Percentiles rank a stretch among this genome's conserved stretches.
Conservation (phyloP, 306 rosid genomes). For the Abrus precatorius region DNA sequence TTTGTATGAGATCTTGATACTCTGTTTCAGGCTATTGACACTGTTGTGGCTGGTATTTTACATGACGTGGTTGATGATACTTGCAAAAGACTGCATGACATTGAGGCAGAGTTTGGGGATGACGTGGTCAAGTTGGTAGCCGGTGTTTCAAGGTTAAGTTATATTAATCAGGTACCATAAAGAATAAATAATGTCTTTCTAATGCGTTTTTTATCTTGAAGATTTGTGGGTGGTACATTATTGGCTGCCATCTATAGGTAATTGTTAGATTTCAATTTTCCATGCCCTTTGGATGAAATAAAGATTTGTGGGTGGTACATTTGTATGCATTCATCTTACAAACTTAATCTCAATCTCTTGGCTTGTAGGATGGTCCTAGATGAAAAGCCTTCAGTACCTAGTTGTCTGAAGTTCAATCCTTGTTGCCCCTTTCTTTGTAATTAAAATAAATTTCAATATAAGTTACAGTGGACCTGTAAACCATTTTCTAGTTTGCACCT, state of each 20-base stretch:
- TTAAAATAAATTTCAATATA: background rate
- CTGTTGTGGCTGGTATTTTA: constrained; percentile 95
- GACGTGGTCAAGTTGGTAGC: constrained; percentile 90
- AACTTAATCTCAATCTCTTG: constrained; percentile 15
- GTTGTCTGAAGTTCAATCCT: constrained; percentile 8
- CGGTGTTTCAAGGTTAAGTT: constrained; percentile 90
- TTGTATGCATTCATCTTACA: background rate
- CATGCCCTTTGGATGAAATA: background rate
- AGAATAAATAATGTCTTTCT: constrained; percentile 25
- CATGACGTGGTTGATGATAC: constrained; percentile 96
- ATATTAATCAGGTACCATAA: constrained; percentile 86
- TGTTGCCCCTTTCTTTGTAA: constrained; percentile 22
- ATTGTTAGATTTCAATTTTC: constrained; percentile 38
- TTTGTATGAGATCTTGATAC: constrained; percentile 41
- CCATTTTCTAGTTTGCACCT: constrained; percentile 2
- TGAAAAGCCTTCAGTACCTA: background rate
- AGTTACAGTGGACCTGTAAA: background rate
- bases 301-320: background rate
- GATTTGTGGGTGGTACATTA: constrained; percentile 26
- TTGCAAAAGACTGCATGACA: constrained; percentile 66
- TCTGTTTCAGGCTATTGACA: constrained; percentile 83
- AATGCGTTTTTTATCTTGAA: constrained; percentile 41
- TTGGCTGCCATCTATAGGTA: constrained; percentile 31
- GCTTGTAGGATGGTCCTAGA: background rate
- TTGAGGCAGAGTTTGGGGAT: constrained; percentile 85